A percentile compares a stretch with the other conserved stretches of the same genome.
phyloP scores from a whole-genome alignment of 805 yeast genomes.

The Wickerhamiella shivajii region DNA sequence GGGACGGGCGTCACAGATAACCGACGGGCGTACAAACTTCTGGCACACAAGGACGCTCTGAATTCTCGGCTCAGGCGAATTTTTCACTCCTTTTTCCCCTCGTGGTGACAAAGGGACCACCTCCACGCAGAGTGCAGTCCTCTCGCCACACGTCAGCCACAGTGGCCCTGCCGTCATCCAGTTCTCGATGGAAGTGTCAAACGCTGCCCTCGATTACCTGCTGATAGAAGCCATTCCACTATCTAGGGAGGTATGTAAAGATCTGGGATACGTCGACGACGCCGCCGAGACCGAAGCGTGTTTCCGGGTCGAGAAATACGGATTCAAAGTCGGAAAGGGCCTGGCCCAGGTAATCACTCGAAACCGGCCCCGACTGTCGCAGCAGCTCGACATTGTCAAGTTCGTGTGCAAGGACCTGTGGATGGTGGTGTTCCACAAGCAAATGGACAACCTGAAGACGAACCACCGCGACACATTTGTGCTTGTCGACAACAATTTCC shows the following conservation, averaged over 20 bases:
- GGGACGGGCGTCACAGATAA: no score
- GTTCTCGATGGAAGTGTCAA: constrained; percentile 21
- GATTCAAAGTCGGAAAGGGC: constrained; percentile 53
- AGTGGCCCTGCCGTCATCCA: no score
- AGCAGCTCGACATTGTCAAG: constrained; percentile 72
- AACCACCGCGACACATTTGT: constrained; percentile 82
- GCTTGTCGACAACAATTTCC: constrained; percentile 52
- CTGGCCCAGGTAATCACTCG: constrained; percentile 34
- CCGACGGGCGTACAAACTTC: no score
- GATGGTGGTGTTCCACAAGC: constrained; percentile 66
- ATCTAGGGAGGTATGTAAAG: constrained; percentile 46
- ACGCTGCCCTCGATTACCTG: constrained; percentile 38
- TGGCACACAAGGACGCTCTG: no score
- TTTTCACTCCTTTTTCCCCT: no score
- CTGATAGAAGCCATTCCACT: constrained; percentile 67
- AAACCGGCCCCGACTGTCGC: constrained; percentile 35
- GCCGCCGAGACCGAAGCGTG: constrained; percentile 25
- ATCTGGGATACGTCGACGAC: constrained; percentile 22
- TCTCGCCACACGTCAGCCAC: no score
- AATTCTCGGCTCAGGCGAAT: no score
- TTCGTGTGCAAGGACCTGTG: constrained; percentile 87
- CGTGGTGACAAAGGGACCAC: no score
- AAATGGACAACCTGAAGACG: constrained; percentile 82
- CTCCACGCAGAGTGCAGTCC: no score
- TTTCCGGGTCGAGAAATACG: constrained; percentile 51